Conservation (phyloP, 2,329 filamentous ascomycete genomes). For the Pezicula neosporulosa region DNA sequence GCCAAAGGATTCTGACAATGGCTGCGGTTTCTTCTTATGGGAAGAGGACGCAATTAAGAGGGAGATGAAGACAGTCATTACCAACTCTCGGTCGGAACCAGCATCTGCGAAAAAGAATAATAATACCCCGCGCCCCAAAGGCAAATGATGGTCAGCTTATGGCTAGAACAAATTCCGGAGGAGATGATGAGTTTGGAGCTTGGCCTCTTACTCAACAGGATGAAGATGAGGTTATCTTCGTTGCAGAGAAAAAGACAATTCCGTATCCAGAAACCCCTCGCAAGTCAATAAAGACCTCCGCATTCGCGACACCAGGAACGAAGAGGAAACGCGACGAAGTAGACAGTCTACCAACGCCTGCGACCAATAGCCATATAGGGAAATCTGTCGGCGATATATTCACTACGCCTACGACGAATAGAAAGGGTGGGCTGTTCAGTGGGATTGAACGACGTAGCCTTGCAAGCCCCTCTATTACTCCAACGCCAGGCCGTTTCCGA, state of each 20-base stretch:
- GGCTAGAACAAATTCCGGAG: not conserved
- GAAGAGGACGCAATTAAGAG: conserved; percentile 46
- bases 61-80: conserved; percentile 40
- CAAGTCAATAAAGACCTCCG: conserved; percentile 16
- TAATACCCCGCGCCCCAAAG: conserved; percentile 3
- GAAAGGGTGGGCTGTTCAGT: conserved; percentile 18
- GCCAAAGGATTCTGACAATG: conserved; percentile 31
- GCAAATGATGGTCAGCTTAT: not conserved
- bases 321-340: conserved; percentile 23
- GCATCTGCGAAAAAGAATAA: conserved; percentile 12
- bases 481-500: conserved; percentile 20
- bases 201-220: conserved; percentile 20
- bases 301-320: conserved; percentile 19
- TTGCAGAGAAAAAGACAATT: conserved; percentile 3
- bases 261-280: conserved; percentile 21
- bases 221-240: conserved; percentile 15
- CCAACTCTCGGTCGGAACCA: conserved; percentile 41
- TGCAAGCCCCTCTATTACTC: conserved; percentile 19
- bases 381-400: conserved; percentile 13
- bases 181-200: conserved; percentile 23
- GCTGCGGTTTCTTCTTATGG: conserved; percentile 58
- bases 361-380: conserved; percentile 6
- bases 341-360: conserved; percentile 22
- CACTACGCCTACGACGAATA: conserved; percentile 10
- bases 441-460: conserved; percentile 16